Base-by-base conservation (phyloP, 202 grass and related monocot species). In the Musa balbisiana region DNA sequence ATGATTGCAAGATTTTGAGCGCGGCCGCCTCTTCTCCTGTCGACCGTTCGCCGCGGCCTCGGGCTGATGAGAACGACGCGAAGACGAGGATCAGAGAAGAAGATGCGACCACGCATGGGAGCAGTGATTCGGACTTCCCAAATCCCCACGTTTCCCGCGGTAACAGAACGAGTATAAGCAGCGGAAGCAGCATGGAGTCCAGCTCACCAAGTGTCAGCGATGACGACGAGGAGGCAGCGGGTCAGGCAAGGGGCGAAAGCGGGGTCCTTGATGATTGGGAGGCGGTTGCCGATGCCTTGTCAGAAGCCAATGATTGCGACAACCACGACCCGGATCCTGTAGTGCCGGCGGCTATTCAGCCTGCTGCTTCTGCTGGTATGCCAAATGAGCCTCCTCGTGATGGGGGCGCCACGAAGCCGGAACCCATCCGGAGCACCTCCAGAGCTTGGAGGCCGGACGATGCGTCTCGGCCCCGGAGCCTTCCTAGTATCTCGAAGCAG, bases 221-320 rank as follows among this genome's bases (percentile, higher is more conserved):
- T 66, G 82, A 80, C 0, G 92, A 96, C 65, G 92, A 96, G 67
- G 82, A 86, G 23, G 33, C 33, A 6, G 33, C 33, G 33, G 33
- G 5, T 43, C 33, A 43, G 33, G 33, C 33, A 43, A 43, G 33
- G 33, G 33, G 33, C 5, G 87, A 88, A 52, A 83, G 82, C 0
- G 92, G 76, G 21, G 92, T 88, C 10, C 78, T 96, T 66, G 92
- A 96, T 73, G 90, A 96, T 87, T 96, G 93, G 93, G 93, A 96
- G 69, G 86, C 90, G 1, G 90, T 90, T 27, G 93, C 90, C 0
- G 93, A 96, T 80, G 93, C 90, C 11, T 82, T 96, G 19, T 85
- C 80, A 2, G 62, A 72, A 0, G 83, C 81, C 59, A 77, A 86
- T 60, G 71, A 82, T 62, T 68, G 82, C 33, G 82, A 76, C 82